A percentile compares a stretch with the other conserved stretches of the same genome.
These are phyloP conservation scores for Multifurca ochricompacta DNA, from an alignment of 768 basidiomycete genomes.

Conservation along the genomic window DNA sequence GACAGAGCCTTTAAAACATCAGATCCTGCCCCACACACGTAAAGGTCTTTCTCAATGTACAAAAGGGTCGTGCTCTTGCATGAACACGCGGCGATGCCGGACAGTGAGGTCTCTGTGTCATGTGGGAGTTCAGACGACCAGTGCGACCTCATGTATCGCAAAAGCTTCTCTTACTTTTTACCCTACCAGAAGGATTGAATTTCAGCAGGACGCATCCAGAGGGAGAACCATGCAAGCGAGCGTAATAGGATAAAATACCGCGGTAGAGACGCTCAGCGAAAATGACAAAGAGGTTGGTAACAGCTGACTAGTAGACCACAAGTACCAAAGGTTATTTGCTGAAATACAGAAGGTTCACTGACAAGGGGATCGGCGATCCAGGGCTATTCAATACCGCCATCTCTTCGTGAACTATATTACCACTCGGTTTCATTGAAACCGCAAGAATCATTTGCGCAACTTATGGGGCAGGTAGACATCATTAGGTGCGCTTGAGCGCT, in stretches of 20 bases:
- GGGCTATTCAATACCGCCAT: too few relatives aligned
- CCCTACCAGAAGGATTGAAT: not conserved
- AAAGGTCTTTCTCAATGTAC: not conserved
- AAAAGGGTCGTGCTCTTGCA: not conserved
- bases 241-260: not conserved
- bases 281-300: too few relatives aligned
- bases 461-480: too few relatives aligned
- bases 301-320: too few relatives aligned
- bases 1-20: not conserved
- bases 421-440: too few relatives aligned
- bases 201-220: not conserved
- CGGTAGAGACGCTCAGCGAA: not conserved
- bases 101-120: not conserved
- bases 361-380: too few relatives aligned
- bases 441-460: too few relatives aligned
- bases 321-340: too few relatives aligned
- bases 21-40: not conserved
- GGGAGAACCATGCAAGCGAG: not conserved
- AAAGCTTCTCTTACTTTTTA: not conserved
- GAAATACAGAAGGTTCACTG: too few relatives aligned
- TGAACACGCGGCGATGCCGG: not conserved
- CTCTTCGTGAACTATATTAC: too few relatives aligned
- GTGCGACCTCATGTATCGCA: not conserved
- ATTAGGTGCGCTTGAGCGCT: too few relatives aligned
- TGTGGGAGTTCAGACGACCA: not conserved